These are phyloP conservation scores for Ophiognomonia clavigignenti-juglandacearum DNA, from an alignment of 2,329 filamentous ascomycete genomes.

Conservation along the genomic window DNA sequence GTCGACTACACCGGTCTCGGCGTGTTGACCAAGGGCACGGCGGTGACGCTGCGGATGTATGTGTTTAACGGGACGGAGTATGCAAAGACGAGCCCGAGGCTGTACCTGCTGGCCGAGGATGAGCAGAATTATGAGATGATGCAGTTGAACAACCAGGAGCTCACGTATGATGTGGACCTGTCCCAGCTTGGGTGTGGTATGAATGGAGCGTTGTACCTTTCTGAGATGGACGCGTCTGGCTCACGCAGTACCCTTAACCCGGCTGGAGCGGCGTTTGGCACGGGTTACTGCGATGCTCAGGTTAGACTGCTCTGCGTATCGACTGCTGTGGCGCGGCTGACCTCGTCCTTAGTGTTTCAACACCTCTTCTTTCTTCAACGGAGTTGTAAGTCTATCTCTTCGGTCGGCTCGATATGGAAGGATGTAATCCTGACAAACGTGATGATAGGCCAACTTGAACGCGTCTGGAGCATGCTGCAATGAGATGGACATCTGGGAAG, in stretches of 20 bases:
- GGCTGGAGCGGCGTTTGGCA: slow-evolving; percentile 52
- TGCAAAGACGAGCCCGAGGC: slow-evolving; percentile 31
- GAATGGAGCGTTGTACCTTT: slow-evolving; percentile 59
- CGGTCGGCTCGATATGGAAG: slow-evolving; percentile 25
- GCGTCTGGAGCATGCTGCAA: slow-evolving; percentile 37
- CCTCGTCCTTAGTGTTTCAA: neutral
- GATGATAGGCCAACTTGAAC: slow-evolving; percentile 33
- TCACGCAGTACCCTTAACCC: slow-evolving; percentile 45
- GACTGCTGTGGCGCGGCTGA: neutral
- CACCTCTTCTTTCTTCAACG: slow-evolving; percentile 22
- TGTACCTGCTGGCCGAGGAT: slow-evolving; percentile 50
- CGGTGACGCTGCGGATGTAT: slow-evolving; percentile 22
- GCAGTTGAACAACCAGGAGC: slow-evolving; percentile 52
- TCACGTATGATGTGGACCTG: slow-evolving; percentile 61
- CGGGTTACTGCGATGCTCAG: slow-evolving; percentile 54
- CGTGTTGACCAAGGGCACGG: slow-evolving; percentile 18
- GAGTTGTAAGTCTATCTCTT: slow-evolving; percentile 25
- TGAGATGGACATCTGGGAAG: slow-evolving; percentile 43
- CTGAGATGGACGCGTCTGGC: slow-evolving; percentile 56
- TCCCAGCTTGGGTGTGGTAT: slow-evolving; percentile 58
- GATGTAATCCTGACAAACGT: slow-evolving; percentile 14
- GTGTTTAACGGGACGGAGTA: slow-evolving; percentile 14
- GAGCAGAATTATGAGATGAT: slow-evolving; percentile 53
- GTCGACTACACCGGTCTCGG: slow-evolving; percentile 36
- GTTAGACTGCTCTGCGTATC: slow-evolving; percentile 30